Conservation (phyloP, 495 filamentous ascomycete genomes). For the Chaetomium tenue region DNA sequence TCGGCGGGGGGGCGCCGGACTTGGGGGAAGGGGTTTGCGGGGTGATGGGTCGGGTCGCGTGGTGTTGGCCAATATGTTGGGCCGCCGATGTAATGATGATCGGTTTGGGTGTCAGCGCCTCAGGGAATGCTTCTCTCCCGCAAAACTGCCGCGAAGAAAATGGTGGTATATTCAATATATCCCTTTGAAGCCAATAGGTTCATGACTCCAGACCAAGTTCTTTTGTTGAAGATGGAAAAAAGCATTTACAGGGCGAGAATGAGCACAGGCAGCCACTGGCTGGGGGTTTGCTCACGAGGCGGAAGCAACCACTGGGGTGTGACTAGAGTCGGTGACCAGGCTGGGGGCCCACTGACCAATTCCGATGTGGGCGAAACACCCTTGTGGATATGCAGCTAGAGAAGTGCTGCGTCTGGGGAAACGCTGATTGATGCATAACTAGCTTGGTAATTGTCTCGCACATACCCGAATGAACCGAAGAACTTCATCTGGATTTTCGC, state of each 20-base stretch:
- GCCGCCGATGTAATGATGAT: slow-evolving; percentile 24
- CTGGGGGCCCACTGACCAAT: slow-evolving; percentile 18
- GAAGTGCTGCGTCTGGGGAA: slow-evolving; percentile 14
- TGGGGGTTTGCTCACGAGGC: slow-evolving; percentile 16
- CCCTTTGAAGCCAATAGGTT: not conserved
- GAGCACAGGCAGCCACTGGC: slow-evolving; percentile 18
- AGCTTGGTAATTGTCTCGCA: no score
- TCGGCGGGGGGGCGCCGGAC: not conserved
- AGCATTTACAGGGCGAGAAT: slow-evolving; percentile 15
- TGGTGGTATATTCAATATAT: slow-evolving; percentile 1
- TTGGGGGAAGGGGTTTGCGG: slow-evolving; percentile 1
- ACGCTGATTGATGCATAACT: slow-evolving; percentile 9
- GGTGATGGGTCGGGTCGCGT: not conserved
- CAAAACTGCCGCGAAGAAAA: not conserved
- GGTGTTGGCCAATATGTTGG: slow-evolving; percentile 7
- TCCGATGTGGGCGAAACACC: slow-evolving; percentile 10
- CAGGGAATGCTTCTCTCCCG: not conserved
- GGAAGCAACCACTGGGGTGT: slow-evolving; percentile 22
- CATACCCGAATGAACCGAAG: no score
- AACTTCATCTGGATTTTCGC: no score
- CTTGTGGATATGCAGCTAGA: slow-evolving; percentile 13
- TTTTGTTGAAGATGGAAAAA: slow-evolving; percentile 8
- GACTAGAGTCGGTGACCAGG: slow-evolving; percentile 26
- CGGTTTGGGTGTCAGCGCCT: not conserved
- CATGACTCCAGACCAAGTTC: not conserved